Evolutionary conservation across 495 filamentous ascomycete species (phyloP).

Genomic region (Lophium mytilinum): DNA sequence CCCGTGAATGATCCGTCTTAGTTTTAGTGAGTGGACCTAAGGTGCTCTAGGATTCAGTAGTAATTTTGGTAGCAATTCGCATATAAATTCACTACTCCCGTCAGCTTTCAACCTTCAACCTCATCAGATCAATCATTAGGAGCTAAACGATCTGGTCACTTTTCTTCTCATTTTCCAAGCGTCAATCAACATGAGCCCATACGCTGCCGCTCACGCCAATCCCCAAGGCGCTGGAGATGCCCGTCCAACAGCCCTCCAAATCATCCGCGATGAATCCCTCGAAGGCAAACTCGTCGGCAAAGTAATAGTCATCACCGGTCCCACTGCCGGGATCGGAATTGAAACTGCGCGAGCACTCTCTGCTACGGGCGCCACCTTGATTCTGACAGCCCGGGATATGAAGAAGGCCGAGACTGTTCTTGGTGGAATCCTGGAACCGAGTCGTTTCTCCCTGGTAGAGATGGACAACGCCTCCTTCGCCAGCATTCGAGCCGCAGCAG

Average conservation of each 20-base stretch:
- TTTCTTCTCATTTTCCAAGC: not conserved
- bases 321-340: constrained; percentile 46
- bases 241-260: constrained; percentile 48
- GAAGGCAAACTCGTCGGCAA: constrained; percentile 38
- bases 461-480: constrained; percentile 27
- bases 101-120: too few species aligned
- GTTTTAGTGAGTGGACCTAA: too few species aligned
- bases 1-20: too few species aligned
- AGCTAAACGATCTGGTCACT: too few species aligned
- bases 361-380: constrained; percentile 43
- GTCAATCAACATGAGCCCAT: constrained; percentile 20
- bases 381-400: constrained; percentile 36
- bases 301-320: constrained; percentile 45
- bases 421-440: constrained; percentile 5
- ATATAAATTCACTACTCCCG: too few species aligned
- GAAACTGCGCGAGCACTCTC: constrained; percentile 42
- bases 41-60: too few species aligned
- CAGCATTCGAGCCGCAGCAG: constrained; percentile 19
- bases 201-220: constrained; percentile 37
- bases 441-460: constrained; percentile 30
- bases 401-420: constrained; percentile 24
- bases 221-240: constrained; percentile 45
- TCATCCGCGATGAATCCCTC: constrained; percentile 44
- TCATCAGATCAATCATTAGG: too few species aligned
- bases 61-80: too few species aligned